Conservation (phyloP, 306 rosid species). For the Cucurbita maxima region DNA sequence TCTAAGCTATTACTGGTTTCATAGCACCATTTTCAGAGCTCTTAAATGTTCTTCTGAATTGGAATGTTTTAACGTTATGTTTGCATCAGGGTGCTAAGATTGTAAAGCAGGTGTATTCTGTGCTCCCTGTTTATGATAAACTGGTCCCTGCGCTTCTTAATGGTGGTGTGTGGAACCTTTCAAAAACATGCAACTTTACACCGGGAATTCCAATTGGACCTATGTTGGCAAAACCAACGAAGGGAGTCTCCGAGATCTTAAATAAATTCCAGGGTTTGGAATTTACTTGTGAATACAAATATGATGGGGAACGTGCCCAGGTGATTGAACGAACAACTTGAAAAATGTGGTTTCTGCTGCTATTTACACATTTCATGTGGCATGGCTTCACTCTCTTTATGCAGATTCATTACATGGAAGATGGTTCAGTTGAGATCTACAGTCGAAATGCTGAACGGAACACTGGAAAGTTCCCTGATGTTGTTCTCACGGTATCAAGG, state of each 20-base stretch:
- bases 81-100: conserved; percentile 67
- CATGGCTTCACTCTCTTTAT: conserved; percentile 14
- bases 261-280: conserved; percentile 67
- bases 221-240: conserved; percentile 85
- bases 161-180: conserved; percentile 74
- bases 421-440: conserved; percentile 74
- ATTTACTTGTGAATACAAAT: conserved; percentile 89
- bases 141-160: conserved; percentile 58
- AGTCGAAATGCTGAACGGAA: conserved; percentile 91
- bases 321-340: conserved; percentile 27
- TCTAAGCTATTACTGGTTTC: not conserved
- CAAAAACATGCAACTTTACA: conserved; percentile 52
- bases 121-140: conserved; percentile 73
- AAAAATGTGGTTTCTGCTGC: conserved; percentile 2
- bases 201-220: conserved; percentile 87
- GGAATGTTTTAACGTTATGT: conserved; percentile 12
- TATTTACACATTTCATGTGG: conserved; percentile 3
- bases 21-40: not conserved
- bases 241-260: conserved; percentile 63
- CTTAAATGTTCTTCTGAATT: not conserved
- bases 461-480: conserved; percentile 88
- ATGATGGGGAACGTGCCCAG: conserved; percentile 97
- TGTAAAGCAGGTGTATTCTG: conserved; percentile 72
- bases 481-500: conserved; percentile 63
- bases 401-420: conserved; percentile 84